Evolutionary conservation across 306 rosid species (phyloP), one percentile per base, ranked within the genome.

Genomic region (Gynostemma pentaphyllum): DNA sequence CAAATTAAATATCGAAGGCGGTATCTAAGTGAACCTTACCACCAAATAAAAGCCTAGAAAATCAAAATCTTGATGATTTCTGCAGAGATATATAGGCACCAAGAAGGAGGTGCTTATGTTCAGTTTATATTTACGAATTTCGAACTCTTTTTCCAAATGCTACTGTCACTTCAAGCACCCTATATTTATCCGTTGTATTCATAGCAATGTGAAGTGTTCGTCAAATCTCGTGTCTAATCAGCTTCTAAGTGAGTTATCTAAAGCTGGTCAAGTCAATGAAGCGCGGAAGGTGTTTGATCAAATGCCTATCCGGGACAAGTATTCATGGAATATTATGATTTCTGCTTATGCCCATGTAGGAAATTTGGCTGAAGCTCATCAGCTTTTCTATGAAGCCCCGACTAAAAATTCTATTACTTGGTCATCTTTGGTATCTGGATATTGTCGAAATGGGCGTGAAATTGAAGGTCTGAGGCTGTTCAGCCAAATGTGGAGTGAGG

Each of bases 341-440:
- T 72, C 81, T 72, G 83, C 82, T 45, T 91, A 82, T 76, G 84
- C 78, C 51, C 79, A 78, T 72, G 68, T 68, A 27, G 92, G 98
- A 36, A 75, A 78, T 49, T 52, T 91, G 14, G 61, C 46, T 22
- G 98, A 85, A 70, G 95, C 95, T 40, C 81, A 76, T 61, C 61
- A 80, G 45, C 78, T 88, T 47, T 88, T 91, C 65, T 54, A 83
- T 60, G 78, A 66, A 47, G 55, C 73, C 29, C 78, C 82, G 7
- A 45, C 27, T 8, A 88, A 49, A 75, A 74, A 68, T 81, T 54
- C 85, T 32, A 75, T 91, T 53, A 74, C 96, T 29, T 88, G 96
- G 96, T 91, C 98, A 8, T 77, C 92, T 26, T 67, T 91, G 24
- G 79, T 91, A 61, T 88, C 95, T 1, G 96, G 96, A 48, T 83